Percentiles rank a stretch among this genome's conserved stretches.
These are phyloP conservation scores for Teunomyces tritomae DNA, from an alignment of 805 yeast species.

Conservation along the genomic window DNA sequence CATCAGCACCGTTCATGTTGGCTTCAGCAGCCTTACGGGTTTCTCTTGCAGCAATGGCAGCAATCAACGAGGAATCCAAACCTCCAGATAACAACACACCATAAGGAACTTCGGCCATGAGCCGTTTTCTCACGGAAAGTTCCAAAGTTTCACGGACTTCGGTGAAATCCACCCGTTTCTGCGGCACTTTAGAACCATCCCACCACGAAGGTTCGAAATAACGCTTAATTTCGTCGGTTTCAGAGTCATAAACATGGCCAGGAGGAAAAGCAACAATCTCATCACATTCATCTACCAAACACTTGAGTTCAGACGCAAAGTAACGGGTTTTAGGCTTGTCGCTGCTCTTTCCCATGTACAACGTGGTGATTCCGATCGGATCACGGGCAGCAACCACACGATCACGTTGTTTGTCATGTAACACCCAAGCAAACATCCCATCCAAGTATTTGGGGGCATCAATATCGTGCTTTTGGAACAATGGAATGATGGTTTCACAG, in stretches of 20 bases:
- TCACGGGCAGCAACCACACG: slow-evolving; percentile 96
- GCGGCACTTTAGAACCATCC: slow-evolving; percentile 75
- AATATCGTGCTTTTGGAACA: slow-evolving; percentile 78
- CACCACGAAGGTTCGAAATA: slow-evolving; percentile 95
- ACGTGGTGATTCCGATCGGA: slow-evolving; percentile 95
- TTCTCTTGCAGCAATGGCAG: slow-evolving; percentile 96
- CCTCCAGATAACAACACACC: slow-evolving; percentile 98
- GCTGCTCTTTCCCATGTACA: slow-evolving; percentile 86
- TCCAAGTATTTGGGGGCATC: slow-evolving; percentile 93
- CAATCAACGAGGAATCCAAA: slow-evolving; percentile 93
- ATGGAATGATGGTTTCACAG: slow-evolving; percentile 97
- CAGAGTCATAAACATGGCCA: slow-evolving; percentile 94
- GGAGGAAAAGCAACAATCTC: slow-evolving; percentile 94
- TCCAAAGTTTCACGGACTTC: slow-evolving; percentile 79
- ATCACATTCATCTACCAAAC: slow-evolving; percentile 93
- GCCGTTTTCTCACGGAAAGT: slow-evolving; percentile 95
- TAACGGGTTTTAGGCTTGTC: slow-evolving; percentile 72
- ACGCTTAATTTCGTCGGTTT: slow-evolving; percentile 79
- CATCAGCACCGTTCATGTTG: slow-evolving; percentile 51
- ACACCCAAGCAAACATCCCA: slow-evolving; percentile 97
- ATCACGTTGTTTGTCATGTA: slow-evolving; percentile 81
- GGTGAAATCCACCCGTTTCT: slow-evolving; percentile 69
- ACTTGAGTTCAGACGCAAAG: slow-evolving; percentile 94
- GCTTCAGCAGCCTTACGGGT: slow-evolving; percentile 61
- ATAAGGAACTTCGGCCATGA: slow-evolving; percentile 99